A percentile compares a stretch with the other conserved stretches of the same genome.
Evolutionary conservation across 169 alveolate species (phyloP).

Genomic region (Cryptosporidium sp.): DNA sequence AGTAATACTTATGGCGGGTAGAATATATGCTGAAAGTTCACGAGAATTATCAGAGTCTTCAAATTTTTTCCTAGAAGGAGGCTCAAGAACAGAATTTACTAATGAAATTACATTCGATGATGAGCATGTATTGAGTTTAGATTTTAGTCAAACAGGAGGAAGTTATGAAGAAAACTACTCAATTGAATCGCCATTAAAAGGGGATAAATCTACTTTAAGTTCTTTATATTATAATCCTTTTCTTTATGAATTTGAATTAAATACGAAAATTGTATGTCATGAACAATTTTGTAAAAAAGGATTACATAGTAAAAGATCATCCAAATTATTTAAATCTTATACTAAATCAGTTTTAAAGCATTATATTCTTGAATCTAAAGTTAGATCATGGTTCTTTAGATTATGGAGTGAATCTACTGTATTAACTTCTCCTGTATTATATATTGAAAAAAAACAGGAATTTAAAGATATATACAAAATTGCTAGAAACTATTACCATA

Average conservation of each 20-base stretch:
- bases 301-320: constrained; percentile 4
- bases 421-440: constrained; percentile 47
- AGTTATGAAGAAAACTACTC: constrained; percentile 7
- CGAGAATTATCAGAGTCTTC: not conserved
- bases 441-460: constrained; percentile 19
- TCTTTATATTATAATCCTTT: not conserved
- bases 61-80: not conserved
- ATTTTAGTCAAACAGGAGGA: constrained; percentile 17
- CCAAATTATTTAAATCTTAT: constrained; percentile 18
- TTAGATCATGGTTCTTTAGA: constrained; percentile 65
- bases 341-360: constrained; percentile 20
- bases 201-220: not conserved
- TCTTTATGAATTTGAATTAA: not conserved
- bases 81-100: not conserved
- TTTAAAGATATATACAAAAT: constrained; percentile 17
- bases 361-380: constrained; percentile 43
- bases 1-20: not conserved
- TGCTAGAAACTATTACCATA: constrained; percentile 19
- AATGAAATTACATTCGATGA: not conserved
- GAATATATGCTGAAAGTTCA: not conserved
- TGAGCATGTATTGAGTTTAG: not conserved
- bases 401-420: constrained; percentile 71
- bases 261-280: not conserved
- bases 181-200: not conserved
- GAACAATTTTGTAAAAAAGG: constrained; percentile 42